These are phyloP conservation scores for Citrus trifoliata DNA, from an alignment of 345 rosid genomes.

Conservation along the genomic window DNA sequence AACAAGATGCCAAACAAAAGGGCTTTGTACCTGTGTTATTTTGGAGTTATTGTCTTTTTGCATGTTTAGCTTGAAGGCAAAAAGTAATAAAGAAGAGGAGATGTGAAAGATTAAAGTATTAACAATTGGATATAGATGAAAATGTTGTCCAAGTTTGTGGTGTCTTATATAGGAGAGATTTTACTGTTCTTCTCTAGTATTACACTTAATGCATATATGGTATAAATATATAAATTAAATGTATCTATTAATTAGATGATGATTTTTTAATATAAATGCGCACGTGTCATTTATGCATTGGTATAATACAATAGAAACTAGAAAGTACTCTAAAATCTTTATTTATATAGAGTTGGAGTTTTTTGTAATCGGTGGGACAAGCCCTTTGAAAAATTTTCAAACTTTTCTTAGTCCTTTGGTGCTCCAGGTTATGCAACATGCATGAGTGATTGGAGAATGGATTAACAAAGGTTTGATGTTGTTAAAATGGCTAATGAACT, in stretches of 20 bases:
- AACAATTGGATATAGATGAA: not conserved
- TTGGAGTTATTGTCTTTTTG: not conserved
- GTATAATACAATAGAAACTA: no score
- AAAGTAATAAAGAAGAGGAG: not conserved
- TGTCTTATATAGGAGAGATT: no score
- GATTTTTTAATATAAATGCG: no score
- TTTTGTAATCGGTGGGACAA: not conserved
- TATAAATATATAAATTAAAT: no score
- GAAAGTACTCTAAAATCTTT: no score
- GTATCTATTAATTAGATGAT: no score
- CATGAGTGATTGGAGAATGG: not conserved
- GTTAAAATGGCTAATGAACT: not conserved
- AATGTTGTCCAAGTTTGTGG: not conserved
- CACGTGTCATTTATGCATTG: no score
- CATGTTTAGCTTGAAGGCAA: not conserved
- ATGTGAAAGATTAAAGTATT: not conserved
- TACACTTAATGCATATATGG: no score
- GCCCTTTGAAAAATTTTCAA: not conserved
- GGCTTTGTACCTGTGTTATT: no score
- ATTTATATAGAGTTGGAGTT: no score
- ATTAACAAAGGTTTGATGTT: not conserved
- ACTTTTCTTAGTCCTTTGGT: not conserved
- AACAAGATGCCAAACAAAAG: not conserved
- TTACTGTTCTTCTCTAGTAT: accelerated
- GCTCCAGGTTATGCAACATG: not conserved